Evolutionary conservation across 768 basidiomycete species (phyloP), one percentile per base, ranked within the genome.

Genomic region (Leccinum barrowsii): DNA sequence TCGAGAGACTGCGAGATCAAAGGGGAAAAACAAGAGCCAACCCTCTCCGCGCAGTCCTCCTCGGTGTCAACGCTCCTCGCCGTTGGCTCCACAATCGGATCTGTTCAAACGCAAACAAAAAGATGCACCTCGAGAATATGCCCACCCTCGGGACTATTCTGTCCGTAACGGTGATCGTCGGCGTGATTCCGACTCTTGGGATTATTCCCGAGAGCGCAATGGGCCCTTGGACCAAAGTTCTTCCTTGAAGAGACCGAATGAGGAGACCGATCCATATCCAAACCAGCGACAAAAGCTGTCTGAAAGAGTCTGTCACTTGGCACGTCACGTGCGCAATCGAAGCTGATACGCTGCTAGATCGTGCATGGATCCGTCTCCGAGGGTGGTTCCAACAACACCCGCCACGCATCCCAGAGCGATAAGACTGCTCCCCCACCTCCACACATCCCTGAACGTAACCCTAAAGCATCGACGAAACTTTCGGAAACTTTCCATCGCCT

Each of bases 81-180:
- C 81, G 8, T 62, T 80, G 54, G 68, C 73, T 28, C 69, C 81
- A 24, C 81, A 82, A 63, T 68, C 74, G 21, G 80, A 81, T 62
- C 63, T 78, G 52, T 82, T 78, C 60, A 75, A 63, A 51, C 69
- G 64, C 56, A 72, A 67, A 57, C 66, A 65, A 32, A 66, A 62
- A 15, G 68, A 65, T 44, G 17, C 21, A 21, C 50, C 59, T 50
- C 70, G 72, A 5, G 70, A 62, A 55, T 52, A 56, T n/a, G 70
- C 65, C 26, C 61, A 55, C 19, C 42, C 42, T 58, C 56, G 60
- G 28, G 65, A 69, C 17, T 63, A 66, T 61, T 42, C 65, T 49
- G 19, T 46, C 34, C 60, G 63, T 32, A 64, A 58, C 42, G 61
- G 58, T 34, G 68, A 63, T 54, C 67, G 67, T 30, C 67, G 69